Evolutionary conservation across 441 rosid species (phyloP).

Genomic region (Syzygium malaccense): DNA sequence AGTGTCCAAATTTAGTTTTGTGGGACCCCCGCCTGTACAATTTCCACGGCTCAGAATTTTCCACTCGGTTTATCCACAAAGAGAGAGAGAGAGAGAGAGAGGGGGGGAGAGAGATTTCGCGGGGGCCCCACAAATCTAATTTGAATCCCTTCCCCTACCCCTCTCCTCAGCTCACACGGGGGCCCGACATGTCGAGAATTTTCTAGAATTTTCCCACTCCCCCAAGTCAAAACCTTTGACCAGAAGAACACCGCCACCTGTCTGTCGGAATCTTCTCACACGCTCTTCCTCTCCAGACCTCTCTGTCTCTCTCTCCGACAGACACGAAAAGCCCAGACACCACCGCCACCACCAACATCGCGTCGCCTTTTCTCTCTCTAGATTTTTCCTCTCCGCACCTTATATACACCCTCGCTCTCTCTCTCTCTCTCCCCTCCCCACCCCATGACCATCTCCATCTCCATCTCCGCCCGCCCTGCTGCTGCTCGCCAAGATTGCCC

Average conservation of each 20-base stretch:
- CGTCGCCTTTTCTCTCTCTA: constrained; percentile 7
- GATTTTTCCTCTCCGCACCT: constrained; percentile 27
- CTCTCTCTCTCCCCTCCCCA: not conserved
- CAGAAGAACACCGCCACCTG: not conserved
- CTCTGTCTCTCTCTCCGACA: too few species aligned
- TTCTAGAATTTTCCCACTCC: not conserved
- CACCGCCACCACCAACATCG: not conserved
- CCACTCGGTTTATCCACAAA: not conserved
- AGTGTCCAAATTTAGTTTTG: not conserved
- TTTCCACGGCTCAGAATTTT: not conserved
- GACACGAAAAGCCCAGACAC: not conserved
- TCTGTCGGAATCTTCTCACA: constrained; percentile 18
- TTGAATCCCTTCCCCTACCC: not conserved
- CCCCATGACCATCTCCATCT: too few species aligned
- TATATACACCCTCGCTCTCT: not conserved
- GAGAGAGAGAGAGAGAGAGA: too few species aligned
- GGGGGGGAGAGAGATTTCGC: too few species aligned
- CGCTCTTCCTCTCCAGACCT: not conserved
- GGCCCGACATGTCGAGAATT: not conserved
- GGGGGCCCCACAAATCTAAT: not conserved
- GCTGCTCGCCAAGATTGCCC: not conserved
- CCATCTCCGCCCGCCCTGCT: not conserved
- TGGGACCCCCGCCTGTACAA: not conserved
- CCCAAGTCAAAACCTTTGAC: not conserved
- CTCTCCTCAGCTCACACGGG: not conserved